Evolutionary conservation across 2,329 filamentous ascomycete species (phyloP), one percentile per base, ranked within the genome.

Genomic region (Fusarium devonianum): DNA sequence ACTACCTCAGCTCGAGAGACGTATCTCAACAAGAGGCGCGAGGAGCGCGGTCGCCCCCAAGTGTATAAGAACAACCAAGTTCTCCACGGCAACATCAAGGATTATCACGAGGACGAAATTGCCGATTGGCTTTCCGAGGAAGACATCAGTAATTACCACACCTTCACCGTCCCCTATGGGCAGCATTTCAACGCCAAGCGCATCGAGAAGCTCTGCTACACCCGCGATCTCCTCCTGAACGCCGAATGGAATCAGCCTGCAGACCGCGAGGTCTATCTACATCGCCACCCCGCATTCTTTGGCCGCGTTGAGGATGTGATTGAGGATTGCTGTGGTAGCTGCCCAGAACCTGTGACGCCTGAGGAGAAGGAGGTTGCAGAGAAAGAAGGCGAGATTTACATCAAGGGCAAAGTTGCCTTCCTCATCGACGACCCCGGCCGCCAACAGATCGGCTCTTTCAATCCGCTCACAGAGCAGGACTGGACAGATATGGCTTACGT

Each of bases 401-500:
- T 96, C 16, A 89, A 86, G 3, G 90, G 90, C 7, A 78, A 81
- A 16, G 78, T 94, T 8, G 77, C 78, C 0, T 95, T 95, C 69
- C 77, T 94, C 60, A 87, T 86, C 55, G 90, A 96, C 62, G 83
- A 96, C 60, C 89, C 91, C 2, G 91, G 91, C 13, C 80, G 91
- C 45, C 91, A 94, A 66, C 74, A 82, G 68, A 84, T 84, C 38
- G 81, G 81, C 18, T 83, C 80, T 8, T 95, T 95, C 73, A 88
- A 94, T 62, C 91, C 90, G 0, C 78, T 93, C 26, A 92, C 88
- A 0, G 85, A 90, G 30, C 80, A 90, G 39, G 90, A 94, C 65
- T 95, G 90, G 89, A 94, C 90, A 1, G 89, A 92, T 58, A 94
- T 95, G 90, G 90, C 90, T 0, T 96, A 95, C 59, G 80, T 95